Evolutionary conservation across 306 rosid species (phyloP).

Genomic region (Quercus glauca): DNA sequence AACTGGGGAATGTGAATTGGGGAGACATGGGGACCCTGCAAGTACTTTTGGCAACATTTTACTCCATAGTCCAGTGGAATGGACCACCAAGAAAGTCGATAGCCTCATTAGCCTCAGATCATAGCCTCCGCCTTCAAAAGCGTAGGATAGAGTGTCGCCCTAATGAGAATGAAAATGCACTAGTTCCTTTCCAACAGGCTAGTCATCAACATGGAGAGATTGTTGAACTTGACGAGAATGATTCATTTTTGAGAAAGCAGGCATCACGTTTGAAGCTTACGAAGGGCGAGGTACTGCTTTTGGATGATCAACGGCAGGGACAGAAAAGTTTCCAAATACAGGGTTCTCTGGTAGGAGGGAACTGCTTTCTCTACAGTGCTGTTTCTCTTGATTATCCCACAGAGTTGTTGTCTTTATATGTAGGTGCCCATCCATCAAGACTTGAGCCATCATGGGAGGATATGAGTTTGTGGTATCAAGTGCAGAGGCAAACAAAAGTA

Average conservation of each 20-base stretch:
- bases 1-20: constrained; percentile 85
- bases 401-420: constrained; percentile 54
- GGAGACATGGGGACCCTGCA: constrained; percentile 86
- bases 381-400: constrained; percentile 61
- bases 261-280: constrained; percentile 55
- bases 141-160: constrained; percentile 74
- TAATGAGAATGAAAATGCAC: constrained; percentile 48
- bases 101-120: constrained; percentile 75
- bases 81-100: constrained; percentile 88
- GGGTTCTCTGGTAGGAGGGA: constrained; percentile 65
- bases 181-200: constrained; percentile 55
- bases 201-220: constrained; percentile 62
- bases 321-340: constrained; percentile 79
- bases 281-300: constrained; percentile 55
- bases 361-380: constrained; percentile 62
- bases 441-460: constrained; percentile 97
- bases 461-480: constrained; percentile 97
- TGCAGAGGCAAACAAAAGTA: constrained; percentile 93
- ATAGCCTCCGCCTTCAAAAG: constrained; percentile 82
- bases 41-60: constrained; percentile 75
- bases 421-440: constrained; percentile 82
- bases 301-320: constrained; percentile 80
- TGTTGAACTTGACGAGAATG: constrained; percentile 68
- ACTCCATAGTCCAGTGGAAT: constrained; percentile 76
- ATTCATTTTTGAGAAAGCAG: constrained; percentile 31